Percentiles rank a stretch among this genome's conserved stretches.
Evolutionary conservation across 2,329 filamentous ascomycete genomes (phyloP).

Genomic region (Neocucurbitaria cava): DNA sequence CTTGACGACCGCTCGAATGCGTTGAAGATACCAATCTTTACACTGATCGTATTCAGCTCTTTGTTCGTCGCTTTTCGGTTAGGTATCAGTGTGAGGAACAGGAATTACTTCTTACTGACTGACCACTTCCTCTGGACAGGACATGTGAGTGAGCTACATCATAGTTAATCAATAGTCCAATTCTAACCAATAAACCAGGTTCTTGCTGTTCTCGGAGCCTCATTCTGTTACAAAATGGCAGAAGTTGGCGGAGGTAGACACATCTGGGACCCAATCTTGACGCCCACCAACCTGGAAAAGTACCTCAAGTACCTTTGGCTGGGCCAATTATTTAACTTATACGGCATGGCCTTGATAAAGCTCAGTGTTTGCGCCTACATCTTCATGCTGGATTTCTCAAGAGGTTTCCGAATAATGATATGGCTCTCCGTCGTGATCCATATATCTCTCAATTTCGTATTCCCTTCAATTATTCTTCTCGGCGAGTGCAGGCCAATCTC

Average conservation of each 20-base stretch:
- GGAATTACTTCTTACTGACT: slow-evolving; percentile 30
- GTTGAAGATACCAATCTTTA: slow-evolving; percentile 30
- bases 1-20: slow-evolving; percentile 30
- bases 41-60: slow-evolving; percentile 29
- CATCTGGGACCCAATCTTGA: slow-evolving; percentile 32
- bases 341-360: slow-evolving; percentile 38
- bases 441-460: slow-evolving; percentile 29
- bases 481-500: slow-evolving; percentile 31
- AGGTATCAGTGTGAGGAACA: slow-evolving; percentile 26
- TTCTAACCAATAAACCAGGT: slow-evolving; percentile 8
- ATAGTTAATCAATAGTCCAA: slow-evolving; percentile 11
- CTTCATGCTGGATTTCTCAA: slow-evolving; percentile 34
- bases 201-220: slow-evolving; percentile 27
- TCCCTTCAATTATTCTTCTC: slow-evolving; percentile 29
- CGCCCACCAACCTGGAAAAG: slow-evolving; percentile 21
- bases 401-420: slow-evolving; percentile 26
- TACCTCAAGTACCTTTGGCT: slow-evolving; percentile 31
- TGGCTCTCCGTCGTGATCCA: slow-evolving; percentile 31
- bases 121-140: slow-evolving; percentile 36
- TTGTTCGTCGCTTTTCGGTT: slow-evolving; percentile 30
- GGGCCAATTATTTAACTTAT: slow-evolving; percentile 32
- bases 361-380: slow-evolving; percentile 38
- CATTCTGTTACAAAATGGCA: slow-evolving; percentile 27
- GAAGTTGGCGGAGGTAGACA: slow-evolving; percentile 28
- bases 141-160: slow-evolving; percentile 21